A percentile compares a stretch with the other conserved stretches of the same genome.
Conservation (phyloP, 2,329 filamentous ascomycete species). For the Sordariomycetes sp. region DNA sequence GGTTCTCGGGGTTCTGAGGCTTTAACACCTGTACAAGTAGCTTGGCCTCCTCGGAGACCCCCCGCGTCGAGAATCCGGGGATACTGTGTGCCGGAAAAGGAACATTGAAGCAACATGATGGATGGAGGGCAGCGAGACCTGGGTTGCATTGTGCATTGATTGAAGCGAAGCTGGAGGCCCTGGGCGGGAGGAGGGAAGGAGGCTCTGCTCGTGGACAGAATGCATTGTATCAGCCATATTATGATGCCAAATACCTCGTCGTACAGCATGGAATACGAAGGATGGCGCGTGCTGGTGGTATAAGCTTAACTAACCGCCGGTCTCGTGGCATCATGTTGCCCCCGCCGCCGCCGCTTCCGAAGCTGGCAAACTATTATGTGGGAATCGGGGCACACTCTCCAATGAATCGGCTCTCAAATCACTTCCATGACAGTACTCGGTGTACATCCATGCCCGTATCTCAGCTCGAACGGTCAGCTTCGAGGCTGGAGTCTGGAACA, state of each 20-base stretch:
- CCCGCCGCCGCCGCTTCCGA: too few relatives aligned
- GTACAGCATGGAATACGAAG: not conserved
- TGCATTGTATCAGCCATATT: not conserved
- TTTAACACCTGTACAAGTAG: not conserved
- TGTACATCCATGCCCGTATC: too few relatives aligned
- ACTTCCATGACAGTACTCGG: too few relatives aligned
- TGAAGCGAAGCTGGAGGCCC: not conserved
- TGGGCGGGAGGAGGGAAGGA: too few relatives aligned
- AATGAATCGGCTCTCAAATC: too few relatives aligned
- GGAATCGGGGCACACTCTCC: too few relatives aligned
- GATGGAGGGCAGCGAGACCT: not conserved
- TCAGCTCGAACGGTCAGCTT: too few relatives aligned
- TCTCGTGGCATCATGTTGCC: not conserved
- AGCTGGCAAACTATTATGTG: too few relatives aligned
- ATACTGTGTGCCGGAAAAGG: not conserved
- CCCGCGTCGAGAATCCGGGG: not conserved
- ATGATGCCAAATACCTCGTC: not conserved
- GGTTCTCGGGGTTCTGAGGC: not conserved
- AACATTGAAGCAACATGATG: not conserved
- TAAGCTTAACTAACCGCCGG: not conserved
- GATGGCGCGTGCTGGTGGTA: not conserved
- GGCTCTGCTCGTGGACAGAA: not conserved
- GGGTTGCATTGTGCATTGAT: too few relatives aligned
- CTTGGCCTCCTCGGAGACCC: not conserved
- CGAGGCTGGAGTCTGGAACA: too few relatives aligned